Evolutionary conservation across 164 flowering plant species (phyloP).

Genomic region (Warburgia ugandensis): DNA sequence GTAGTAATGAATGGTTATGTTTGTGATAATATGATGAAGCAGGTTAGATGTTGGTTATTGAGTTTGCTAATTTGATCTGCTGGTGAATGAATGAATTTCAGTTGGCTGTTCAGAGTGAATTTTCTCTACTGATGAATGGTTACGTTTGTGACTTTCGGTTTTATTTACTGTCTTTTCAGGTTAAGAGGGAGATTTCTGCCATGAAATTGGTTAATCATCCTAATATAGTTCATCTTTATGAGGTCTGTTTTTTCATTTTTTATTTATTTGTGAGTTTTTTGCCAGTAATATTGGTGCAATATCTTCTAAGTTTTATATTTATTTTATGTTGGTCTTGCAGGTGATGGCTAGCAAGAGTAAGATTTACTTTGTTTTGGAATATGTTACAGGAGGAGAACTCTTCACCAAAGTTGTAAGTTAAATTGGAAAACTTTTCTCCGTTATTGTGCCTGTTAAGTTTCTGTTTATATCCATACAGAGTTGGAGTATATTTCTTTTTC

Average conservation of each 20-base stretch:
- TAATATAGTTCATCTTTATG: conserved; percentile 13
- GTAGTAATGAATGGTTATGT: too few relatives aligned
- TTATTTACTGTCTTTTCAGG: neutral
- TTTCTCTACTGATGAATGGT: too few relatives aligned
- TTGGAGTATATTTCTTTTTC: too few relatives aligned
- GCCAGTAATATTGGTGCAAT: too few relatives aligned
- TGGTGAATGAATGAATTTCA: too few relatives aligned
- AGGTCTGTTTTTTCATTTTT: conserved; percentile 2
- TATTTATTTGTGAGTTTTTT: neutral
- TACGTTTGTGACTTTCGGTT: too few relatives aligned
- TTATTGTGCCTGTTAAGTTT: too few relatives aligned
- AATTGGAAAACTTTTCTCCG: neutral
- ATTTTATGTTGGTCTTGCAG: neutral
- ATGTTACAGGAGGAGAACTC: conserved; percentile 14
- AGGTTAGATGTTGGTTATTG: too few relatives aligned
- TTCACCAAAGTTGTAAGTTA: conserved; percentile 11
- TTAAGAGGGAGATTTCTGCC: conserved; percentile 11
- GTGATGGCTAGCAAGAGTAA: conserved; percentile 17
- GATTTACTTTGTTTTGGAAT: conserved; percentile 14
- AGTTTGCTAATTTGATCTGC: too few relatives aligned
- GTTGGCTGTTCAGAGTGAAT: too few relatives aligned
- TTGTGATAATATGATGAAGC: too few relatives aligned
- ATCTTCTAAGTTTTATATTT: neutral
- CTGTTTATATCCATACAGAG: too few relatives aligned
- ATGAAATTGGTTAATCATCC: conserved; percentile 14